Base-by-base conservation (phyloP, 1,139 yeast species). In the Zhuliangozyma parablackwelliae region DNA sequence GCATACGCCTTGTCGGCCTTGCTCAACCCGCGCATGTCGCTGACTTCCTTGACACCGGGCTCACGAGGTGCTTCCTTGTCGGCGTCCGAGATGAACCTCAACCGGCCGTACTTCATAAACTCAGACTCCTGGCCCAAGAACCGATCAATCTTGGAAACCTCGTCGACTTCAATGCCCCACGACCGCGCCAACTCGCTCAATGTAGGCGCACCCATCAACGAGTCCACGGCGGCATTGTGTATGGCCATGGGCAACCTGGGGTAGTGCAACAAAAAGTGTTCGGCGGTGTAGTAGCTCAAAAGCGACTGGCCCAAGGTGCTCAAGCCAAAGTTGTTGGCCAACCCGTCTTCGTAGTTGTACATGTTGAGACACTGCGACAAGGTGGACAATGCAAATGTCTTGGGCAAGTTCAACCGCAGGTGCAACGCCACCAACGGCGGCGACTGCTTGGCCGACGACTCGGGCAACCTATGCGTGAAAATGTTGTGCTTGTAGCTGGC, bases 121-220 rank as follows among this genome's bases (percentile, higher is more conserved):
- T 76, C 79, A 13, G 87, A 77, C 57, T 84, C 94, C 43, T 81
- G 78, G 27, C 82, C 72, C 50, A 90, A 66, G 50, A 74, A 79
- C 51, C 88, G 76, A 39, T 83, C 82, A 47, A 88, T 64, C 33
- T 82, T 72, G 21, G 86, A 65, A 10, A 80, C 63, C 20, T 67
- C 62, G 56, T 89, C 97, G 26, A 73, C 70, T 60, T 87, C 92
- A 37, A 92, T 81, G 61, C 98, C 98, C 97, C 97, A 92, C 26
- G 65, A 54, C 51, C 68, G 72, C 25, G 90, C 96, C 29, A 89
- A 65, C 34, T 72, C 74, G 31, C 76, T 65, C 43, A 92, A 67
- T 0, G 89, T 72, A 12, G 69, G 72, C 30, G 77, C 74, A 2
- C 92, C 86, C 59, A 82, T 72, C 54, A 78, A 84, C 6, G 94